A percentile compares a stretch with the other conserved stretches of the same genome.
These are phyloP conservation scores for Hericium rajendrae DNA, from an alignment of 768 basidiomycete genomes.

Conservation along the genomic window DNA sequence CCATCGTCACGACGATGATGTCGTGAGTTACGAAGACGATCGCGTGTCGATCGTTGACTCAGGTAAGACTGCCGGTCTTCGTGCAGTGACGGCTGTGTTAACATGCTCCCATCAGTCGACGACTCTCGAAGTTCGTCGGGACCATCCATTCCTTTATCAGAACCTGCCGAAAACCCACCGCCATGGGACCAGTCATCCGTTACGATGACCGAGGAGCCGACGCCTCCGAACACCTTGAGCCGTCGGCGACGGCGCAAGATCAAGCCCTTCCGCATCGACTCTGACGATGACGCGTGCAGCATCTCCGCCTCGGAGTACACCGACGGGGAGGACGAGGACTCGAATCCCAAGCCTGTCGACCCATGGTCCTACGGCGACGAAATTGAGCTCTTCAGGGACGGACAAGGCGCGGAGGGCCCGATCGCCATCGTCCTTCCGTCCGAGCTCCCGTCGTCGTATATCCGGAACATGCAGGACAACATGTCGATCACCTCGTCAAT, in stretches of 20 bases:
- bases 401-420: not conserved
- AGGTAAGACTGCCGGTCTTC: too few species aligned
- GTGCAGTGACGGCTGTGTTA: too few species aligned
- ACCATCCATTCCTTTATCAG: constrained; percentile 6
- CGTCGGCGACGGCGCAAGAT: constrained; percentile 10
- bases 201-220: not conserved
- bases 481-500: constrained; percentile 26
- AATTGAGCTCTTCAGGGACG: not conserved
- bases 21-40: not conserved
- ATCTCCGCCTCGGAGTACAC: constrained; percentile 33
- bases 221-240: not conserved
- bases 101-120: not conserved
- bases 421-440: constrained; percentile 11
- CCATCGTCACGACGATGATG: not conserved
- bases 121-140: constrained; percentile 10
- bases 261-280: constrained; percentile 7
- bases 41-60: too few species aligned
- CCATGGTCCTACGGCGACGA: constrained; percentile 4
- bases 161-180: not conserved
- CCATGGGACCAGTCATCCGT: constrained; percentile 3
- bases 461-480: constrained; percentile 33
- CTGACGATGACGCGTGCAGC: constrained; percentile 22
- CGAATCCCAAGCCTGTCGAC: constrained; percentile 4
- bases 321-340: constrained; percentile 19
- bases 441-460: constrained; percentile 4